Base-by-base conservation (phyloP, 1,139 yeast species). In the Suhomyces chickasaworum region DNA sequence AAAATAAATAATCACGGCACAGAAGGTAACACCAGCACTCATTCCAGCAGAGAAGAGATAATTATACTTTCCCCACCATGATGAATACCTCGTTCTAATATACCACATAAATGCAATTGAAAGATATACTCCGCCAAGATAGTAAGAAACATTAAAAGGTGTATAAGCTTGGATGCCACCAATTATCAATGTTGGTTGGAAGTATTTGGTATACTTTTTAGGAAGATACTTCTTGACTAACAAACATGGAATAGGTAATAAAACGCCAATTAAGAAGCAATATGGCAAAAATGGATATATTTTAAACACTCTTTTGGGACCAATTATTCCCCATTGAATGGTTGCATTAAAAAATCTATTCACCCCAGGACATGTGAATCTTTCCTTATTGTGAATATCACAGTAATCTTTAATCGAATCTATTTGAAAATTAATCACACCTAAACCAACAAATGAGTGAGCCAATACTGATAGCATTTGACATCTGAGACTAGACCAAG, bases 291-390 rank as follows among this genome's bases (percentile, higher is more conserved):
- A 51, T 0, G 73, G 73, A 46, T 68, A 67, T 12, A 67, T 48
- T 22, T 63, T 50, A 49, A 68, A 68, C 1, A 66, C 69, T 46
- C 61, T 66, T 23, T 63, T 60, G 0, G 72, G 72, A 1, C 75
- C 74, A 48, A 69, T 66, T 31, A 64, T 70, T 17, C 75, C 74
- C 60, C 68, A 69, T 47, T 66, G 62, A 25, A 69, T 57, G 43
- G 68, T 64, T 2, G 73, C 60, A 44, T 59, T 64, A 50, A 64
- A 69, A 47, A 59, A 69, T 0, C 69, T 64, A 21, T 60, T 64
- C 7, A 69, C 65, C 7, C 64, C 64, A 3, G 73, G 73, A 50
- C 75, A 69, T 12, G 63, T 56, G 37, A 69, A 57, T 48, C 61
- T 65, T 35, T 66, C 60, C 39, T 54, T 54, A 42, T 69, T 69